Base-by-base conservation (phyloP, 2,329 filamentous ascomycete genomes). In the Ceratocystis cacaofunesta region DNA sequence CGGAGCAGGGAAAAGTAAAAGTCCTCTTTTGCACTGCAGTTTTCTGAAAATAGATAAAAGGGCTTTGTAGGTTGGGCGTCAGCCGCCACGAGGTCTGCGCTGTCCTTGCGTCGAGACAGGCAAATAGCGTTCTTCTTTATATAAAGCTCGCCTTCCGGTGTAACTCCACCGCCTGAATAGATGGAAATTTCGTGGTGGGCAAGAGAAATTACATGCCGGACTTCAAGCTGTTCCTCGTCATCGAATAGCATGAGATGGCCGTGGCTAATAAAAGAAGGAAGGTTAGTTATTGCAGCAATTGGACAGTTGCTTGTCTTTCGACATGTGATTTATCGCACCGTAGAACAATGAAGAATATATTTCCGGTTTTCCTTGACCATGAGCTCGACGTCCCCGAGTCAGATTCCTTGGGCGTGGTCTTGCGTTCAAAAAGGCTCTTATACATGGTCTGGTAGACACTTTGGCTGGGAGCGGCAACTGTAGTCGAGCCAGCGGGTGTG, bases 371-470 rank as follows among this genome's bases (percentile, higher is more conserved):
- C 74, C 82, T 84, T 22, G 82, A 81, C 68, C 82, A 75, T 70
- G 82, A 78, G 68, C 78, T 83, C 19, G 74, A 75, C 62, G 75
- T 79, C 68, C 75, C 78, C 62, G 77, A 76, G 60, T 83, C 81
- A 65, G 82, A 69, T 1, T 80, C 78, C 1, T 76, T 75, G 1
- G 77, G 70, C 7, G 72, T 70, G 44, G 77, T 79, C 71, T 87
- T 92, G 71, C 92, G 84, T 71, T 96, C 91, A 73, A 99, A 97
- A 68, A 99, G 87, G 74, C 89, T 96, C 73, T 91, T 82, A 76
- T 99, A 99, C 90, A 99, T 96, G 74, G 88, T 88, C 80, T 97
- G 94, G 75, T 97, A 97, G 46, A 99, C 92, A 74, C 92, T 96
- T 66, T 89, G 91, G 72, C 90, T 95, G 66, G 91, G 88, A 52